These are phyloP conservation scores for Kuraishia hungarica DNA, from an alignment of 805 yeast genomes.

Conservation along the genomic window DNA sequence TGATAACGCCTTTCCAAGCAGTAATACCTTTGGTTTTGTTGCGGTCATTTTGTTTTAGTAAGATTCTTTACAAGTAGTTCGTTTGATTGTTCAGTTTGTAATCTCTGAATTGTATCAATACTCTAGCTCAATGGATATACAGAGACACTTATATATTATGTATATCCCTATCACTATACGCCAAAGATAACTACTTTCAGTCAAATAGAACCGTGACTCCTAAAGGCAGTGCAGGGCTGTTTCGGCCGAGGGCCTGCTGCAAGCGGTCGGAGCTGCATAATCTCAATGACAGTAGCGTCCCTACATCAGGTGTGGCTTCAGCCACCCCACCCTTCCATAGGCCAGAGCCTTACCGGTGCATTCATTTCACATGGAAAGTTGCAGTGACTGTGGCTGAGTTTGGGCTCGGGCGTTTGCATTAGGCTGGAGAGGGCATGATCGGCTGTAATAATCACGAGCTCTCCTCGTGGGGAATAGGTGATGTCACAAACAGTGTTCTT, in stretches of 20 bases:
- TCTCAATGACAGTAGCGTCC: background rate
- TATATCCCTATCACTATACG: too few relatives aligned
- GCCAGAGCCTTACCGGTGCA: background rate
- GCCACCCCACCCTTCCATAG: background rate
- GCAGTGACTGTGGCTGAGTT: background rate
- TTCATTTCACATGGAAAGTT: too few relatives aligned
- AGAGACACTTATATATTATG: background rate
- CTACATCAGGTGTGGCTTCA: background rate
- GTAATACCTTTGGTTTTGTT: constrained; percentile 28
- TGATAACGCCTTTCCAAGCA: constrained; percentile 32
- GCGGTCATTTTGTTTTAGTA: constrained; percentile 3
- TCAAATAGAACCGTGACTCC: background rate
- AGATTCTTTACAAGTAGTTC: background rate
- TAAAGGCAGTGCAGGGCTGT: background rate
- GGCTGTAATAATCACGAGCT: too few relatives aligned
- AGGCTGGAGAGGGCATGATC: too few relatives aligned
- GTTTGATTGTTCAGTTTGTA: background rate
- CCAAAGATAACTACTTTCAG: background rate
- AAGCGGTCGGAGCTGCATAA: background rate
- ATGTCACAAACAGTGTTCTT: too few relatives aligned
- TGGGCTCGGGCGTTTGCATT: too few relatives aligned
- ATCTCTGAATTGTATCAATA: too few relatives aligned
- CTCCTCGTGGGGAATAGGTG: too few relatives aligned
- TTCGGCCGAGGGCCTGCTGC: background rate
- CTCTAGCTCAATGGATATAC: background rate